Base-by-base conservation (phyloP, 176 grass and related monocot genomes). In the Triticum timopheevii region DNA sequence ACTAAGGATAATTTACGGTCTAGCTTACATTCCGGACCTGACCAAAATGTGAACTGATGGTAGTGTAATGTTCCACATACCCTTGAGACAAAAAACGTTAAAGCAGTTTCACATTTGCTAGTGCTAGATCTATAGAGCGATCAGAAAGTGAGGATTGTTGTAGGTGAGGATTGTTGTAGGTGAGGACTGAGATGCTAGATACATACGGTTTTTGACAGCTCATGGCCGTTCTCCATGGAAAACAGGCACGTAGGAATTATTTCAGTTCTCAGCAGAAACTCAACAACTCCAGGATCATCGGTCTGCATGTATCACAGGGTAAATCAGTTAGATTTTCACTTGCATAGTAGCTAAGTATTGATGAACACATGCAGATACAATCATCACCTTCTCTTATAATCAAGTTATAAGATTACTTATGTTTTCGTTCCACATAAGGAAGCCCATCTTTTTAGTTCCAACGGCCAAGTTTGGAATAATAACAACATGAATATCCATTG, bases 211-310 rank as follows among this genome's bases (percentile, higher is more conserved):
- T 99, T 99, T 10, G 97, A 99, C 13, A 99, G 92, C 88, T 99
- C 94, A 83, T 90, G 93, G 35, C 97, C 97, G 94, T 96, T 99
- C 88, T 96, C 97, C 97, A 99, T 96, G 92, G 58, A 99, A 59
- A 52, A 52, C 49, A 69, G 78, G 61, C 97, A 99, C 50, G 94
- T 68, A 77, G 97, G 97, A 88, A 99, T 99, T 89, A 99, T 99
- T 96, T 99, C 97, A 85, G 94, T 99, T 83, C 96, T 94, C 44
- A 99, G 94, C 68, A 99, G 91, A 94, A 99, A 99, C 82, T 90
- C 87, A 72, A 99, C 94, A 28, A 99, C 97, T 64, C 96, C 97
- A 69, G 94, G 96, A 89, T 99, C 97, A 76, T 99, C 92, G 84
- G 94, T 94, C 97, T 99, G 86, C 61, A 61, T 42, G 80, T 54